Evolutionary conservation across 768 basidiomycete species (phyloP), one percentile per base, ranked within the genome.

Genomic region (Lanmaoa rubissima): DNA sequence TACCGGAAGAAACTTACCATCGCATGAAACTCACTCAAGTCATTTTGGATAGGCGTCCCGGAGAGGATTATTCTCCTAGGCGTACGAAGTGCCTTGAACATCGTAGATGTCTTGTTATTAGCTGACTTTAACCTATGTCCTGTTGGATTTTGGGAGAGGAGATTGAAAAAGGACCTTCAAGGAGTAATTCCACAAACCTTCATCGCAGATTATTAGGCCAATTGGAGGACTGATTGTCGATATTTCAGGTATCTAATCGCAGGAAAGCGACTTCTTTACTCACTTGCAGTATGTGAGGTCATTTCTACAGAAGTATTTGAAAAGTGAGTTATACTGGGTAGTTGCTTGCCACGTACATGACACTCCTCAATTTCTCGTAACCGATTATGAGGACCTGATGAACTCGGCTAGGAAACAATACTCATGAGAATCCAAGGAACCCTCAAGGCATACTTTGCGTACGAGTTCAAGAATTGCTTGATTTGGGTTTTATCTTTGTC

Each of bases 21-120:
- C 5, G 94, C 83, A 72, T 97, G 96, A 67, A 96, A 96, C 71
- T 99, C 97, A 60, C 88, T 78, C 31, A 99, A 74, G 69, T 98
- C 93, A 72, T 99, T 99, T 70, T 98, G 97, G 41, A 99, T 91
- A 1, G 97, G 97, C 1, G 97, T 99, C 34, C 97, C 97, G 1
- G 94, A 94, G 4, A 99, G 78, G 38, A 99, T 95, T 59, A 98
- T 80, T 38, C 96, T 76, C 24, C 92, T 79, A 12, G 79, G 81
- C 2, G 92, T 93, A 47, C 80, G 79, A 31, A 99, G 75, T 5
- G 82, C 79, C 50, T 87, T 85, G 65, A 99, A 92, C 82, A 94
- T 90, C 47, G 82, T 80, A 2, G 88, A 88, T 0, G 94, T 96
- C 75, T 98, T 96, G 64, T 88, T 92, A 60, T 86, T 90, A 5